Percentiles rank a stretch among this genome's conserved stretches.
phyloP scores from a whole-genome alignment of 306 rosid species.

The Sophora flavescens region DNA sequence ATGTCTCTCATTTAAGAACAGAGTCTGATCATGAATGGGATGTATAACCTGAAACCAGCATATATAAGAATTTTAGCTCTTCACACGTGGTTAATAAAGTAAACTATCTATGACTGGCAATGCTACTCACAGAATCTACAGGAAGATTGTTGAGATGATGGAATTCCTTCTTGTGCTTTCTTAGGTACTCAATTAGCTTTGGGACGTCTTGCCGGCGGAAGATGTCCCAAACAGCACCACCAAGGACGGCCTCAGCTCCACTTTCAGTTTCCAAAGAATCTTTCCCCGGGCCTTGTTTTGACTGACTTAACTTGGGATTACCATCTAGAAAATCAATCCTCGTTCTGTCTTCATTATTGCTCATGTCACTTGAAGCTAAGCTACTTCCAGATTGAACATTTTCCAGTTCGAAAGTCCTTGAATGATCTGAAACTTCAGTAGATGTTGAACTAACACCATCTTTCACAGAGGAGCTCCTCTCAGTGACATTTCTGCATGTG shows the following conservation, averaged over 20 bases:
- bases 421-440: conserved; percentile 37
- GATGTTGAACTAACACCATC: conserved; percentile 29
- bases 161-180: conserved; percentile 70
- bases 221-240: conserved; percentile 86
- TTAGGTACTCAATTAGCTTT: conserved; percentile 61
- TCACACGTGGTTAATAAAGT: conserved; percentile 1
- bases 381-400: conserved; percentile 45
- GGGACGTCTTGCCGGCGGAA: conserved; percentile 80
- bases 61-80: conserved; percentile 33
- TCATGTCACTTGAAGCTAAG: conserved; percentile 22
- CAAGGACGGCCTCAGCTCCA: conserved; percentile 42
- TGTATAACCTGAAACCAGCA: conserved; percentile 67
- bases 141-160: conserved; percentile 61
- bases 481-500: conserved; percentile 1
- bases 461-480: conserved; percentile 26
- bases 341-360: conserved; percentile 33
- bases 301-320: conserved; percentile 44
- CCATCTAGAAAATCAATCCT: conserved; percentile 36
- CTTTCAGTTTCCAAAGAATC: conserved; percentile 48
- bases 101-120: conserved; percentile 30
- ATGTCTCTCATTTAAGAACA: conserved; percentile 67
- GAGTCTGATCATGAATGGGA: conserved; percentile 79
- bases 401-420: conserved; percentile 30
- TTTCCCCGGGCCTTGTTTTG: conserved; percentile 39
- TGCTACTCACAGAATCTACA: conserved; percentile 63